phyloP scores from a whole-genome alignment of 805 yeast species.

The Wickerhamiella allomyrinae region DNA sequence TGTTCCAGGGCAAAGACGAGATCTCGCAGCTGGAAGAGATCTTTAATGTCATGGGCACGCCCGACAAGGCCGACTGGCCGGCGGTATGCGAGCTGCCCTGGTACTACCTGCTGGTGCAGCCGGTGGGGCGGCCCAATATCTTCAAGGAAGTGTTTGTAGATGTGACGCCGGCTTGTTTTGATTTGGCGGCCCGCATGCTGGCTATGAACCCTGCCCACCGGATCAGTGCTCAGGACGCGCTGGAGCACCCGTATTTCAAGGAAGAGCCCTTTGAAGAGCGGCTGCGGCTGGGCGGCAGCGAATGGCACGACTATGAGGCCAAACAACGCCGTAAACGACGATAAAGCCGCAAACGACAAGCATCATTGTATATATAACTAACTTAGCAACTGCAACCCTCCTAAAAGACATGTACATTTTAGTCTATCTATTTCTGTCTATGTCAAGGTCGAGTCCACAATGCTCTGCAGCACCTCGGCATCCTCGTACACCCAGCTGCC shows the following conservation, averaged over 20 bases:
- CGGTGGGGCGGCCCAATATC: constrained; percentile 19
- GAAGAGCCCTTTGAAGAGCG: constrained; percentile 55
- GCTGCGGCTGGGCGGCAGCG: constrained; percentile 48
- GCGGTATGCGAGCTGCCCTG: constrained; percentile 69
- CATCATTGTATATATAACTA: no score
- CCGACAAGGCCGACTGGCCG: constrained; percentile 62
- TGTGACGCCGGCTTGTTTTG: constrained; percentile 36
- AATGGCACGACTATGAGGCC: constrained; percentile 96
- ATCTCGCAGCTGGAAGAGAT: constrained; percentile 67
- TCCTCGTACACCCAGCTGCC: constrained; percentile 50
- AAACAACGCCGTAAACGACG: constrained; percentile 69
- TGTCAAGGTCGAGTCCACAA: constrained; percentile 4
- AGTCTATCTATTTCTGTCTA: background rate
- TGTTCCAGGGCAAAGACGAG: constrained; percentile 83
- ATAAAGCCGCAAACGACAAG: no score
- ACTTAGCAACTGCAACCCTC: no score
- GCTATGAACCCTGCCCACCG: constrained; percentile 56
- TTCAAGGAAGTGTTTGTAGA: constrained; percentile 30
- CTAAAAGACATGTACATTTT: no score
- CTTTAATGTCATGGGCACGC: constrained; percentile 78
- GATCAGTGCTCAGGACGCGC: constrained; percentile 53
- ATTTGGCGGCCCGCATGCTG: constrained; percentile 50
- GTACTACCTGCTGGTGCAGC: constrained; percentile 74
- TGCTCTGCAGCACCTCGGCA: constrained; percentile 27
- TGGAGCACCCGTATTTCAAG: constrained; percentile 54